These are phyloP conservation scores for Diaporthe destruens DNA, from an alignment of 2,329 filamentous ascomycete genomes.

Conservation along the genomic window DNA sequence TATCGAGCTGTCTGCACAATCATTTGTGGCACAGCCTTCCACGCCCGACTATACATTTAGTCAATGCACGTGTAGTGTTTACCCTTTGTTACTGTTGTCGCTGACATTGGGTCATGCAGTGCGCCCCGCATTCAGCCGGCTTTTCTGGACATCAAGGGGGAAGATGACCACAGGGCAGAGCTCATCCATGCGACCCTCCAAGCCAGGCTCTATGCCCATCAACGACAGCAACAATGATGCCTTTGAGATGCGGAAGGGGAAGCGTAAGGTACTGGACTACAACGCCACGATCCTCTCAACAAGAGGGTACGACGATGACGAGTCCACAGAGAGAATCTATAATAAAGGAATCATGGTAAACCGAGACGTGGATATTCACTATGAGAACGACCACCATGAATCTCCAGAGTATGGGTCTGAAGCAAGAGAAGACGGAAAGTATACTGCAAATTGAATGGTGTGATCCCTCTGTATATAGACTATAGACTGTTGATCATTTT, in stretches of 20 bases:
- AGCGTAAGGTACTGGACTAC: neutral
- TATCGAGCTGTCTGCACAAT: neutral
- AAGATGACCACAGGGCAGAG: neutral
- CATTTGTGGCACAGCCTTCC: neutral
- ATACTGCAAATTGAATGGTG: neutral
- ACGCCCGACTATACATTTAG: neutral
- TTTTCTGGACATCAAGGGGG: slow-evolving; percentile 25
- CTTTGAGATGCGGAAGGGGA: slow-evolving; percentile 35
- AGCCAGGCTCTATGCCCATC: slow-evolving; percentile 14
- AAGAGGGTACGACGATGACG: slow-evolving; percentile 12
- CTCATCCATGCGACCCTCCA: neutral
- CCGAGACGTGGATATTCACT: slow-evolving; percentile 8
- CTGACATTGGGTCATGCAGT: neutral
- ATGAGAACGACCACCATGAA: neutral
- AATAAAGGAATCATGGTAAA: slow-evolving; percentile 7
- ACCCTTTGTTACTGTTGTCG: neutral
- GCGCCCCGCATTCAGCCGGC: slow-evolving; percentile 25
- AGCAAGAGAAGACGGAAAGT: neutral
- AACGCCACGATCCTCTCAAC: slow-evolving; percentile 4
- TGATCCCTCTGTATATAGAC: neutral
- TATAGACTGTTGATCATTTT: neutral
- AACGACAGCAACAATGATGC: slow-evolving; percentile 32
- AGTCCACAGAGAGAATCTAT: slow-evolving; percentile 23
- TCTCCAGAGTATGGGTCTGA: neutral
- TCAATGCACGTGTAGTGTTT: neutral